Percentiles rank a stretch among this genome's conserved stretches.
Conservation (phyloP, 2,329 filamentous ascomycete species). For the Bipolaris bicolor region DNA sequence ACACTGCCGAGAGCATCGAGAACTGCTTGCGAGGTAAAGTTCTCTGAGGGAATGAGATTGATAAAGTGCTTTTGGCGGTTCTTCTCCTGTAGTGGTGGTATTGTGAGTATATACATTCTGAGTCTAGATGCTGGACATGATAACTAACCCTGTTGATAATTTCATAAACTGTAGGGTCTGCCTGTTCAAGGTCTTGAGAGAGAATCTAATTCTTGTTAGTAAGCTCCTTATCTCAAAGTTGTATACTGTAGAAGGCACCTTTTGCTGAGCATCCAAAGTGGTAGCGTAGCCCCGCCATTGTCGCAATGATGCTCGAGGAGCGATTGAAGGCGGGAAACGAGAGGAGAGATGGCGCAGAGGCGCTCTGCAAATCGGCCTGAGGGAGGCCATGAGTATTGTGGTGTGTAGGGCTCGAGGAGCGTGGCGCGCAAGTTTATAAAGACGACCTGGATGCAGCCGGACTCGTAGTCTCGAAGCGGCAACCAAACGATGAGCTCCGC, state of each 20-base stretch:
- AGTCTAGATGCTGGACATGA: slow-evolving; percentile 16
- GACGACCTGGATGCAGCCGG: slow-evolving; percentile 24
- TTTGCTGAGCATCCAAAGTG: slow-evolving; percentile 56
- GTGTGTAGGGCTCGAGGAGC: slow-evolving; percentile 17
- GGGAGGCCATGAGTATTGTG: slow-evolving; percentile 48
- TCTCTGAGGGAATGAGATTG: slow-evolving; percentile 98
- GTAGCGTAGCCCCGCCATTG: slow-evolving; percentile 51
- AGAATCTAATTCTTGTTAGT: slow-evolving; percentile 67
- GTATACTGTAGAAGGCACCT: slow-evolving; percentile 41
- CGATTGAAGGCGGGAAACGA: slow-evolving; percentile 34
- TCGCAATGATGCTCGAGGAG: slow-evolving; percentile 38
- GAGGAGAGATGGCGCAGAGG: slow-evolving; percentile 46
- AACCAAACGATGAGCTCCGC: slow-evolving; percentile 29
- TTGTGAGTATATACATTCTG: slow-evolving; percentile 24
- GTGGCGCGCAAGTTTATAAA: slow-evolving; percentile 28
- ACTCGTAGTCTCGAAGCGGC: slow-evolving; percentile 32
- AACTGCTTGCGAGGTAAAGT: slow-evolving; percentile 97
- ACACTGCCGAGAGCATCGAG: slow-evolving; percentile 86
- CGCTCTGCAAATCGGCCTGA: slow-evolving; percentile 49
- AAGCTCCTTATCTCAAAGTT: not conserved
- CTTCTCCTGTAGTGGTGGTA: slow-evolving; percentile 73
- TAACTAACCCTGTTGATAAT: slow-evolving; percentile 83
- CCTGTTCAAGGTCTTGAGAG: slow-evolving; percentile 76
- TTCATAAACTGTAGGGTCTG: slow-evolving; percentile 83
- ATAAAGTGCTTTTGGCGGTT: slow-evolving; percentile 96